These are phyloP conservation scores for Lasiodiplodia sp. DNA, from an alignment of 2,329 filamentous ascomycete species.

Conservation along the genomic window DNA sequence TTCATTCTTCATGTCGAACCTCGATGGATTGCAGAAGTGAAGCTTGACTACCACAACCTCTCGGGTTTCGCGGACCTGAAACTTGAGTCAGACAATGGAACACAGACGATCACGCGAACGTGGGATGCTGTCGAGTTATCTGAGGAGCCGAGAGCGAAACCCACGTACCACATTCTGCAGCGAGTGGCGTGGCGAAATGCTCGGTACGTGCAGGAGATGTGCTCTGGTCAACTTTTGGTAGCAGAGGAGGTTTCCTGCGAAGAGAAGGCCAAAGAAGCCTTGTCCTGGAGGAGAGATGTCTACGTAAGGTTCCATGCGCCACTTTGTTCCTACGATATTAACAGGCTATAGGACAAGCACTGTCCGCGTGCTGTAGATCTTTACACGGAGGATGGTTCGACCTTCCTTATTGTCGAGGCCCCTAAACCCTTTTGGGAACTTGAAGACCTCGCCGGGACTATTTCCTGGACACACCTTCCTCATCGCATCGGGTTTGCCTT, in stretches of 20 bases:
- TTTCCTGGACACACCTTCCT: background rate
- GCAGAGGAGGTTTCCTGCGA: background rate
- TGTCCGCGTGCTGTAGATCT: background rate
- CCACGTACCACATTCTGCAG: background rate
- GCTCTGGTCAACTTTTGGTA: background rate
- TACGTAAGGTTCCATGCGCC: background rate
- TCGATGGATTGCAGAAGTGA: background rate
- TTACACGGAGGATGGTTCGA: background rate
- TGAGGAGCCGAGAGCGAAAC: background rate
- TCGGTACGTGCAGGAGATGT: background rate
- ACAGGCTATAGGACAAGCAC: background rate
- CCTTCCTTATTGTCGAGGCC: background rate
- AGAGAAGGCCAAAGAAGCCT: background rate
- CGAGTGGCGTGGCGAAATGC: background rate
- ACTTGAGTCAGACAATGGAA: background rate
- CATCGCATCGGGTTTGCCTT: background rate
- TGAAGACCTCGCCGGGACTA: background rate
- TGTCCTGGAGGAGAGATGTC: background rate
- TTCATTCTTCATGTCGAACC: background rate
- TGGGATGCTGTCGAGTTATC: background rate
- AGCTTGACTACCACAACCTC: background rate
- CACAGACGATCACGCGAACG: background rate
- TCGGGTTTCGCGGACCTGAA: background rate
- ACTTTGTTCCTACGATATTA: background rate
- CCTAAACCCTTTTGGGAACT: background rate